Percentiles rank a stretch among this genome's conserved stretches.
phyloP scores from a whole-genome alignment of 2,329 filamentous ascomycete species.

The Pyricularia sp. region DNA sequence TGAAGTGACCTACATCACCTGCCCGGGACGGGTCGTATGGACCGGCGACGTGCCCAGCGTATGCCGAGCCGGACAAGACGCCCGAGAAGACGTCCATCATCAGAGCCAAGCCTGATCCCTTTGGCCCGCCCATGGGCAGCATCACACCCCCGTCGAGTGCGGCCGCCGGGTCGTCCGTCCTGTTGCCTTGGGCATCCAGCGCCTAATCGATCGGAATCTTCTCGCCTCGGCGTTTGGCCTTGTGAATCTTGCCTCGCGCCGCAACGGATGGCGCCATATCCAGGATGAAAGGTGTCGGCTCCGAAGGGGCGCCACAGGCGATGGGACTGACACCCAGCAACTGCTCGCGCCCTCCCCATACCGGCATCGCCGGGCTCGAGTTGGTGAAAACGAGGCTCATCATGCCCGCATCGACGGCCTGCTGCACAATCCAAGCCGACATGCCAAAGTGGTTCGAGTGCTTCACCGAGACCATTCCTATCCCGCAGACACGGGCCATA shows the following conservation, averaged over 20 bases:
- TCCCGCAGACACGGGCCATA: constrained; percentile 51
- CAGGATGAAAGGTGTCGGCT: constrained; percentile 52
- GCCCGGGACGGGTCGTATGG: constrained; percentile 61
- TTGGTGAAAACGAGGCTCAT: constrained; percentile 62
- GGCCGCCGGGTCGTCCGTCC: constrained; percentile 57
- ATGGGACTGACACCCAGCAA: constrained; percentile 64
- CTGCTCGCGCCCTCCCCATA: constrained; percentile 54
- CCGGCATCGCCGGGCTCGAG: constrained; percentile 58
- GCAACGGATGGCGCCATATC: constrained; percentile 62
- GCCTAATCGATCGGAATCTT: constrained; percentile 65
- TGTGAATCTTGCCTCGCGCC: constrained; percentile 61
- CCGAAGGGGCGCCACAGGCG: constrained; percentile 58
- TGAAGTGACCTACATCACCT: constrained; percentile 62
- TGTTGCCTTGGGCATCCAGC: constrained; percentile 53
- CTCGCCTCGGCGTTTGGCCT: constrained; percentile 52
- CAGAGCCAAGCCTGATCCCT: constrained; percentile 62
- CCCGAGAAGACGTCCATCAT: constrained; percentile 90
- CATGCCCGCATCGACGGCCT: constrained; percentile 59
- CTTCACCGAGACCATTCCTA: constrained; percentile 64
- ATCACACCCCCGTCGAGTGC: constrained; percentile 62
- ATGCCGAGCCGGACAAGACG: constrained; percentile 62
- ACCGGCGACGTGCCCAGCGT: constrained; percentile 62
- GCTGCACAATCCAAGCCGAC: constrained; percentile 67
- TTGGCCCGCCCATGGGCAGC: constrained; percentile 76
- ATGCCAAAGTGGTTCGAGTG: constrained; percentile 78